Conservation (phyloP, 106 monocot genomes). For the Dioscorea zingiberensis region DNA sequence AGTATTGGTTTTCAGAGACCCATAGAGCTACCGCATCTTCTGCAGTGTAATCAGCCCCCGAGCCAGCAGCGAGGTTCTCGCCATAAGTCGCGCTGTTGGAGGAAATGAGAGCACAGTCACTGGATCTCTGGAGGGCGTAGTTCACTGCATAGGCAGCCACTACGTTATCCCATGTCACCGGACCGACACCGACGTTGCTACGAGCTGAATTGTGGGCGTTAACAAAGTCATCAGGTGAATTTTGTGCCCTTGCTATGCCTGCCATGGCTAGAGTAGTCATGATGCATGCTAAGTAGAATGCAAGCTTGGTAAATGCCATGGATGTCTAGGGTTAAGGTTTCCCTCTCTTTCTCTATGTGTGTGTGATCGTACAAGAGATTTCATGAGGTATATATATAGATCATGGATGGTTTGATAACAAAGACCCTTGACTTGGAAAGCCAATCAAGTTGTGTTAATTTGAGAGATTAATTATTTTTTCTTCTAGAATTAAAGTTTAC, state of each 20-base stretch:
- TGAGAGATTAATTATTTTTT: no score
- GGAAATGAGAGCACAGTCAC: conserved; percentile 21
- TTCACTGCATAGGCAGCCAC: conserved; percentile 27
- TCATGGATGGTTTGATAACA: no score
- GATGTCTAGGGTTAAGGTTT: no score
- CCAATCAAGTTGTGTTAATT: no score
- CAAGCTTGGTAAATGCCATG: neutral
- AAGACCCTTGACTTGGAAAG: no score
- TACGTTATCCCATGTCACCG: conserved; percentile 19
- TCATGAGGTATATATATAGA: no score
- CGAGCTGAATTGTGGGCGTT: conserved; percentile 26
- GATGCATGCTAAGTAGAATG: neutral
- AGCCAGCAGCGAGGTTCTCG: conserved; percentile 13
- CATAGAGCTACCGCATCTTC: conserved; percentile 10
- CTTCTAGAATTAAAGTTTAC: no score
- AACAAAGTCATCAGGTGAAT: conserved; percentile 22
- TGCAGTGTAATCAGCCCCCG: conserved; percentile 8
- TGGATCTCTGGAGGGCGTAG: conserved; percentile 20
- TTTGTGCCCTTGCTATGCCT: neutral
- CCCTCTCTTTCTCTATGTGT: no score
- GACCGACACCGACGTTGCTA: conserved; percentile 11
- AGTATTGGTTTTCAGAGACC: conserved; percentile 30
- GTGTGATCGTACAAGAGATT: no score
- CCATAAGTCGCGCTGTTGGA: conserved; percentile 30
- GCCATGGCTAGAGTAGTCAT: conserved; percentile 6